A percentile compares a stretch with the other conserved stretches of the same genome.
Conservation (phyloP, 805 yeast species). For the Candida maesae region DNA sequence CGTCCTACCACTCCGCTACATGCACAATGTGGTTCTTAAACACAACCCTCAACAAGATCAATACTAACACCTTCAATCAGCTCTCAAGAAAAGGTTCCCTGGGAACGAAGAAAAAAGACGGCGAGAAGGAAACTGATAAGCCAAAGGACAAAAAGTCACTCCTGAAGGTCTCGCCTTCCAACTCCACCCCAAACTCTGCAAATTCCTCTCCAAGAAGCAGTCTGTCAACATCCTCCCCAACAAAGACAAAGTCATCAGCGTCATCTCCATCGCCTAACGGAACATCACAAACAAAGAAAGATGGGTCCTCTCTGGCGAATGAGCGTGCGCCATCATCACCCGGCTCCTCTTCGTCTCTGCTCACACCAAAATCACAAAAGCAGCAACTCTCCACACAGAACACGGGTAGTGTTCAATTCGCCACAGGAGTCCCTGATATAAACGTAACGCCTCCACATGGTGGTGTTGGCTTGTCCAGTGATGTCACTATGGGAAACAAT, state of each 20-base stretch:
- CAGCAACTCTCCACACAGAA: conserved; percentile 8
- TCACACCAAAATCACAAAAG: conserved; percentile 2
- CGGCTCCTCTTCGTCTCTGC: conserved; percentile 1
- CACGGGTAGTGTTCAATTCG: conserved; percentile 3
- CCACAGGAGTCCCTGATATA: conserved; percentile 14
- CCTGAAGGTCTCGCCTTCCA: conserved; percentile 14
- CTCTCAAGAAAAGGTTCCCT: conserved; percentile 32
- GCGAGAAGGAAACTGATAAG: conserved; percentile 34
- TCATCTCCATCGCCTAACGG: conserved; percentile 6
- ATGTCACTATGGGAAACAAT: conserved; percentile 9
- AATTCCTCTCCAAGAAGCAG: conserved; percentile 25
- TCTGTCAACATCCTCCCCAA: conserved; percentile 17
- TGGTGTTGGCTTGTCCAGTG: conserved; percentile 2
- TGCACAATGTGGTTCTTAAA: too few species aligned
- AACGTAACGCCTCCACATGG: conserved; percentile 17
- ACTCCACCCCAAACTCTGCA: conserved; percentile 21
- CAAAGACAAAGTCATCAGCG: conserved; percentile 13
- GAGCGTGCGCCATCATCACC: conserved; percentile 2
- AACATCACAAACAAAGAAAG: conserved; percentile 4
- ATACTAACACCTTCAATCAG: too few species aligned
- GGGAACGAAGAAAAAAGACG: conserved; percentile 38
- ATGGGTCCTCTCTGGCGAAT: conserved; percentile 1
- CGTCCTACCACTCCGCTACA: background rate
- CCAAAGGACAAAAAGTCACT: conserved; percentile 19
- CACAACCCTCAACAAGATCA: too few species aligned